phyloP scores from a whole-genome alignment of 108 stramenopile genomes.

The Parmales sp. region DNA sequence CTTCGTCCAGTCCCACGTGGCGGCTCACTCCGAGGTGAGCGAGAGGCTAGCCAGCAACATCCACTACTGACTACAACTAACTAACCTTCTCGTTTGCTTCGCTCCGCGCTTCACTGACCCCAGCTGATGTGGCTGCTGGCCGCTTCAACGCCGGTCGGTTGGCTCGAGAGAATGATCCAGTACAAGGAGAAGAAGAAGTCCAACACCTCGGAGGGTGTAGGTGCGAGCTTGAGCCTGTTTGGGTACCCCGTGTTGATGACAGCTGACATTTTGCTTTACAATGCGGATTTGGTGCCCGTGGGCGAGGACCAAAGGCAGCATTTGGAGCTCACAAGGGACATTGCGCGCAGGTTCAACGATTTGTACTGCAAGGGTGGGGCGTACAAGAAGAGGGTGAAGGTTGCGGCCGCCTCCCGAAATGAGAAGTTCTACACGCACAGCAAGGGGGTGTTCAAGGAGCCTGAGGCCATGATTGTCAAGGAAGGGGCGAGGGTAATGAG shows the following conservation, averaged over 20 bases:
- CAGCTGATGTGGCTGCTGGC: constrained; percentile 95
- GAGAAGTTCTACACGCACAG: constrained; percentile 29
- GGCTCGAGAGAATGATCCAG: constrained; percentile 99
- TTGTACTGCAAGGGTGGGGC: constrained; percentile 74
- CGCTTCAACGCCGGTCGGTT: constrained; percentile 92
- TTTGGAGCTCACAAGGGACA: constrained; percentile 94
- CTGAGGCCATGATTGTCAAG: constrained; percentile 88
- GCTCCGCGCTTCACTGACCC: no score
- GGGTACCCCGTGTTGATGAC: constrained; percentile 98
- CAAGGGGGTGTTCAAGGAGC: constrained; percentile 77
- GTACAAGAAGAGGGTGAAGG: constrained; percentile 75
- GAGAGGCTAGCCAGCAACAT: no score
- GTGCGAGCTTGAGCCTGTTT: constrained; percentile 88
- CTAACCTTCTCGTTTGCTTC: no score
- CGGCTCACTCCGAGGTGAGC: constrained; percentile 93
- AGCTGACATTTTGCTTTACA: constrained; percentile 95
- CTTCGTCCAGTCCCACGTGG: constrained; percentile 91
- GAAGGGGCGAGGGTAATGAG: constrained; percentile 92
- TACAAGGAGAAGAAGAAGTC: constrained; percentile 91
- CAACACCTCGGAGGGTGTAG: constrained; percentile 65
- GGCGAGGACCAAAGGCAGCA: constrained; percentile 99
- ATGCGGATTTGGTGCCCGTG: constrained; percentile 92
- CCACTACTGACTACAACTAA: no score
- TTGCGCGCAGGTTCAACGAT: constrained; percentile 88
- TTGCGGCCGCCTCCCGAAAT: constrained; percentile 42